phyloP scores from a whole-genome alignment of 2,329 filamentous ascomycete species.

The Monosporascus sp. region DNA sequence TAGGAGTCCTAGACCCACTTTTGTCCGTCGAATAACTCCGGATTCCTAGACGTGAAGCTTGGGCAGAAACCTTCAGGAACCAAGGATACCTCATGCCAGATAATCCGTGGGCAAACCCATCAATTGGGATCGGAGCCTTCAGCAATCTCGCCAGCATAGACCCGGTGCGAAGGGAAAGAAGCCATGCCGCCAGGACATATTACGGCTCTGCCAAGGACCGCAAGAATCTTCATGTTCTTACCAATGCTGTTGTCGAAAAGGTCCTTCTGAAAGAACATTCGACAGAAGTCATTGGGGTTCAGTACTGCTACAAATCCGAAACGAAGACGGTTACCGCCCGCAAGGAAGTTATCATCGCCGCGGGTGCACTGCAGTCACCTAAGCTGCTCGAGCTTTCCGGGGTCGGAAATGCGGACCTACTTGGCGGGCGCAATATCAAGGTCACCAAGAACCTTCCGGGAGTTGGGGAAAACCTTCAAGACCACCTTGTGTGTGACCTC shows the following conservation, averaged over 20 bases:
- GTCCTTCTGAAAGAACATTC: neutral
- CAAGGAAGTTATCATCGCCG: constrained; percentile 16
- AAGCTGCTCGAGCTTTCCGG: constrained; percentile 36
- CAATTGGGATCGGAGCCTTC: neutral
- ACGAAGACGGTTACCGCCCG: constrained; percentile 1
- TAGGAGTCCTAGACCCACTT: too few relatives aligned
- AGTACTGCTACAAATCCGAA: constrained; percentile 3
- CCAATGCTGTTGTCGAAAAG: constrained; percentile 1
- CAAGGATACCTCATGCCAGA: neutral
- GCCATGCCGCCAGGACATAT: neutral
- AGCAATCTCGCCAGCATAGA: neutral
- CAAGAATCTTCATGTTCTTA: constrained; percentile 1
- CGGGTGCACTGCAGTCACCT: constrained; percentile 13
- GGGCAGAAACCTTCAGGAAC: neutral
- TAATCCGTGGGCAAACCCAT: neutral
- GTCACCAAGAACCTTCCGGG: constrained; percentile 8
- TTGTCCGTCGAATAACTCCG: too few relatives aligned
- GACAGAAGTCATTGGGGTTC: constrained; percentile 3
- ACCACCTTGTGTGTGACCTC: constrained; percentile 12
- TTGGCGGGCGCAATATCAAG: constrained; percentile 4
- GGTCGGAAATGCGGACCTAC: constrained; percentile 11
- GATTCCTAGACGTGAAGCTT: too few relatives aligned
- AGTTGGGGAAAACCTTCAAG: constrained; percentile 18
- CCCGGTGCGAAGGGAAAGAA: neutral
- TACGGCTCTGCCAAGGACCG: constrained; percentile 1